These are phyloP conservation scores for Musa acuminata DNA, from an alignment of 176 grass and related monocot species.

Conservation along the genomic window DNA sequence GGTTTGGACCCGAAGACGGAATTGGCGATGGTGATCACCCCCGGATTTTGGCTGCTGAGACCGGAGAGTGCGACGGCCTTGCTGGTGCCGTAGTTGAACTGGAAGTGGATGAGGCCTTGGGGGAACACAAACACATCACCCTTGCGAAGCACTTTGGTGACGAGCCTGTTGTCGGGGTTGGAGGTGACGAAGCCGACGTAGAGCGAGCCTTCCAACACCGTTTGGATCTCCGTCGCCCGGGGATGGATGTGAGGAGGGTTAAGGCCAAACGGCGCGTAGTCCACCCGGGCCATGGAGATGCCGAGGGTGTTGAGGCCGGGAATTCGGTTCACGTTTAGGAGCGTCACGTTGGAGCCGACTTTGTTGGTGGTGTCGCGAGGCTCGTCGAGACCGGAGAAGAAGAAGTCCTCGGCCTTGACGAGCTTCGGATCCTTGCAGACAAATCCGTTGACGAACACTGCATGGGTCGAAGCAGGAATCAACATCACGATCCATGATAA, in stretches of 20 bases:
- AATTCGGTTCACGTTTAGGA: conserved; percentile 8
- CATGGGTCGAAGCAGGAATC: too few species aligned
- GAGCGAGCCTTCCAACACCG: neutral
- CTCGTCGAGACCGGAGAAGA: too few species aligned
- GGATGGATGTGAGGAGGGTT: conserved; percentile 52
- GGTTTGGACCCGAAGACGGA: too few species aligned
- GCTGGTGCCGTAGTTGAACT: neutral
- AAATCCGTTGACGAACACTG: too few species aligned
- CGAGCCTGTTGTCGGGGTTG: neutral
- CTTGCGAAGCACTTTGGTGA: neutral
- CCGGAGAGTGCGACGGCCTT: neutral
- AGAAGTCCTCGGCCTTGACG: too few species aligned
- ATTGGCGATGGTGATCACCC: neutral
- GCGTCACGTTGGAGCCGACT: too few species aligned
- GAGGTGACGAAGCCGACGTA: neutral
- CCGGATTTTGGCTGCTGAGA: neutral
- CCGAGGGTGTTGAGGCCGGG: conserved; percentile 38
- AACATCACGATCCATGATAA: too few species aligned
- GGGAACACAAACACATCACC: neutral
- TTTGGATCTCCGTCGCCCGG: conserved; percentile 3
- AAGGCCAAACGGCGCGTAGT: conserved; percentile 25
- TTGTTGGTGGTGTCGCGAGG: too few species aligned
- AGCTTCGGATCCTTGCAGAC: too few species aligned
- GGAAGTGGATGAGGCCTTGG: neutral
- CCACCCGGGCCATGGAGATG: conserved; percentile 27